A percentile compares a stretch with the other conserved stretches of the same genome.
phyloP scores from a whole-genome alignment of 805 yeast genomes.

The Schwanniomyces vanrijiae region DNA sequence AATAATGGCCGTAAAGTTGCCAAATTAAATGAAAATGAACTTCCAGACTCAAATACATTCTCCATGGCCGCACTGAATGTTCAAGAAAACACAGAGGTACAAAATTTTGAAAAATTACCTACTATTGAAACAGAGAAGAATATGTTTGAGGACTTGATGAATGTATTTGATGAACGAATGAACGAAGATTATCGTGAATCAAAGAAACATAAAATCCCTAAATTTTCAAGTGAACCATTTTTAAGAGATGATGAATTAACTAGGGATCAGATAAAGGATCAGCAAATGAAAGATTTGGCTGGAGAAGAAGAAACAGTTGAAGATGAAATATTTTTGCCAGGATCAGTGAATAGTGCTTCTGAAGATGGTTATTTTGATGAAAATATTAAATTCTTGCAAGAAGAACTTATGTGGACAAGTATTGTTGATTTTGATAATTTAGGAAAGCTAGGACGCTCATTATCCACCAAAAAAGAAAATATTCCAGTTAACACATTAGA shows the following conservation, averaged over 20 bases:
- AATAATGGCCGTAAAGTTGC: not conserved
- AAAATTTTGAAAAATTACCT: conserved; percentile 16
- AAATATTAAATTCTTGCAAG: conserved; percentile 25
- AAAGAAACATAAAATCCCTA: not conserved
- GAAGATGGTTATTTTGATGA: conserved; percentile 30
- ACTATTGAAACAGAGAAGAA: conserved; percentile 24
- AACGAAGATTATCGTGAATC: conserved; percentile 11
- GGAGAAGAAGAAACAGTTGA: conserved; percentile 9
- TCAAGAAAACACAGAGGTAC: not conserved
- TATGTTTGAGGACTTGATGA: conserved; percentile 29
- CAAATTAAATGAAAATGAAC: not conserved
- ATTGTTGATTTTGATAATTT: conserved; percentile 3
- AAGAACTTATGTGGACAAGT: conserved; percentile 25
- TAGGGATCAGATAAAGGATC: conserved; percentile 40
- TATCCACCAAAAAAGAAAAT: not conserved
- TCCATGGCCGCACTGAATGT: not conserved
- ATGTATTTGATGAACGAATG: conserved; percentile 24
- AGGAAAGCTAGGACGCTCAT: not conserved
- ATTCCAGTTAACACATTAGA: not conserved
- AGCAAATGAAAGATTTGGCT: conserved; percentile 29
- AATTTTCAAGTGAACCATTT: conserved; percentile 21
- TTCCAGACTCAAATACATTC: not conserved
- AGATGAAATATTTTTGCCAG: conserved; percentile 1
- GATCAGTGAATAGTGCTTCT: conserved; percentile 8
- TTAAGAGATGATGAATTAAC: conserved; percentile 44